A percentile compares a stretch with the other conserved stretches of the same genome.
phyloP scores from a whole-genome alignment of 2,329 filamentous ascomycete species.

The Aspergillus tanneri region DNA sequence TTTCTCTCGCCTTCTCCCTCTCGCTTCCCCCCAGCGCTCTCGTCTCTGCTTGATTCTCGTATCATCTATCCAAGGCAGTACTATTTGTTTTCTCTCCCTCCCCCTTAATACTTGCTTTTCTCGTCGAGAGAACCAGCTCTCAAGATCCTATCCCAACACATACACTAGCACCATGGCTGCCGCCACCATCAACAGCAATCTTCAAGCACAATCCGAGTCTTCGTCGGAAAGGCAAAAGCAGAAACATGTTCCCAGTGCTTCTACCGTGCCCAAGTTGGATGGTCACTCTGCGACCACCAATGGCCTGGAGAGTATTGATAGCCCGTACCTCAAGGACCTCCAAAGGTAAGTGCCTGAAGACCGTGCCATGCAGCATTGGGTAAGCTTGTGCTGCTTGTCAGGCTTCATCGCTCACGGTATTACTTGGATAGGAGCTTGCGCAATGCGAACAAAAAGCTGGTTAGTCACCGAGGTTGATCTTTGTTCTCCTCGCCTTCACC shows the following conservation, averaged over 20 bases:
- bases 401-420: too few relatives aligned
- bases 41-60: constrained; percentile 4
- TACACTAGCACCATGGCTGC: constrained; percentile 56
- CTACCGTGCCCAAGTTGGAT: constrained; percentile 30
- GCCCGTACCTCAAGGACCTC: constrained; percentile 79
- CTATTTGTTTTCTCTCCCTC: constrained; percentile 7
- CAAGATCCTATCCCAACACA: neutral
- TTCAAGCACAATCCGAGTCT: constrained; percentile 60
- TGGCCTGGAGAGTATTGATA: constrained; percentile 66
- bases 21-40: constrained; percentile 7
- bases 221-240: constrained; percentile 69
- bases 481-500: constrained; percentile 5
- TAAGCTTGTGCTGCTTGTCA: too few relatives aligned
- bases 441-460: constrained; percentile 91
- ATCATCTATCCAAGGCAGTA: neutral
- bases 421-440: constrained; percentile 69
- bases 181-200: constrained; percentile 62
- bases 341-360: constrained; percentile 72
- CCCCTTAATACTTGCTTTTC: constrained; percentile 4
- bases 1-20: constrained; percentile 11
- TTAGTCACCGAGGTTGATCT: constrained; percentile 49
- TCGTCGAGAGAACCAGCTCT: neutral
- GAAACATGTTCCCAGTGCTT: constrained; percentile 51
- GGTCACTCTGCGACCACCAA: constrained; percentile 47
- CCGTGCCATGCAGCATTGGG: too few relatives aligned